Base-by-base conservation (phyloP, 352 stramenopile species). In the Phytophthora megakarya region DNA sequence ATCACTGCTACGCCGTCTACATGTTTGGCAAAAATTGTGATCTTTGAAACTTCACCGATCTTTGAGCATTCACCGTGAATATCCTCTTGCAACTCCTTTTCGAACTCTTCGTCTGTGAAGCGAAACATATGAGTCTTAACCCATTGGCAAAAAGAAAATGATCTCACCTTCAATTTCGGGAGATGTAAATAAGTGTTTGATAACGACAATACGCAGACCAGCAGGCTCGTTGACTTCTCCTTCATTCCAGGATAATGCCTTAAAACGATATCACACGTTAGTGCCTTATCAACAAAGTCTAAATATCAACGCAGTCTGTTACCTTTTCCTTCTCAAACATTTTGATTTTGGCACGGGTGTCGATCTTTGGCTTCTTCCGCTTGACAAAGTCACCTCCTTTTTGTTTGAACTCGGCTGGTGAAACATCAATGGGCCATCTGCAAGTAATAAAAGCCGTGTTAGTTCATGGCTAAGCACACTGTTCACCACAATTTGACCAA, bases 11-110 rank as follows among this genome's bases (percentile, higher is more conserved):
- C 90, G 6, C 94, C 95, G 11, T 97, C 80, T 21, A 74, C 73
- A 72, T 97, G 92, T 58, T 97, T 98, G 3, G 80, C 78, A 73
- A 99, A 99, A 10, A 98, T 73, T n/a, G 96, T 99, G 39, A 99
- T 97, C 71, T 93, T 90, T 16, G 68, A 74, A 18, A 97, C 76
- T 32, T 96, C 88, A 21, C 80, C 84, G 21, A 98, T 81, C 67
- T 96, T 95, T 13, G 90, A 78, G 26, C 90, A 97, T 69, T 96
- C 86, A 0, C 70, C 61, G 30, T 89, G 75, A 32, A 97, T 90
- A 21, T 96, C 86, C 35, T 86, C 67, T 54, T 92, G 75, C 7
- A 97, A 53, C 35, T 91, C 81, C 23, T 83, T 76, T 37, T 87
- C 82, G 30, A 96, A 90, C 1, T 52, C 65, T 49, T 85, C 72